Evolutionary conservation across 2,329 filamentous ascomycete genomes (phyloP).

Genomic region (Sporothrix humicola): DNA sequence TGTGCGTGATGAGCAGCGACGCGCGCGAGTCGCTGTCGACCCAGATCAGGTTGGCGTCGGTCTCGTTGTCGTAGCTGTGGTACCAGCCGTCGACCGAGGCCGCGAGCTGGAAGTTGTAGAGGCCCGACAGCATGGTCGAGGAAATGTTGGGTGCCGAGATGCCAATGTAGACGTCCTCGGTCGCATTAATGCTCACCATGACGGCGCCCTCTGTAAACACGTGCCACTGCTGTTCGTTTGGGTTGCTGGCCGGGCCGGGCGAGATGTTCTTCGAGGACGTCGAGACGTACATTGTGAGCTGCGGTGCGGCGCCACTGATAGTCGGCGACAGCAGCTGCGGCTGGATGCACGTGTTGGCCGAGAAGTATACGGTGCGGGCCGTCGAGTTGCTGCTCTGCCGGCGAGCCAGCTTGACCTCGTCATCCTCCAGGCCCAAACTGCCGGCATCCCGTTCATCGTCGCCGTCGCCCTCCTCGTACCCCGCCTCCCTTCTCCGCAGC

Average conservation of each 20-base stretch:
- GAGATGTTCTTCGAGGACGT: conserved; percentile 65
- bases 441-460: conserved; percentile 23
- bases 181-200: conserved; percentile 65
- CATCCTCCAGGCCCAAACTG: conserved; percentile 31
- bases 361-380: conserved; percentile 71
- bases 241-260: conserved; percentile 65
- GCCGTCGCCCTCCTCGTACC: conserved; percentile 37
- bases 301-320: conserved; percentile 61
- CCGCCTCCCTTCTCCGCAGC: conserved; percentile 39
- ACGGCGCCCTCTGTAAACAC: conserved; percentile 72
- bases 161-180: conserved; percentile 74
- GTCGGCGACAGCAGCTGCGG: conserved; percentile 60
- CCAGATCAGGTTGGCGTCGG: conserved; percentile 68
- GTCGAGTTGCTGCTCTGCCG: conserved; percentile 40
- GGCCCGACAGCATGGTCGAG: conserved; percentile 61
- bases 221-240: conserved; percentile 52
- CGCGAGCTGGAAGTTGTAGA: conserved; percentile 81
- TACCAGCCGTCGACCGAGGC: conserved; percentile 81
- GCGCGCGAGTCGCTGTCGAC: conserved; percentile 84
- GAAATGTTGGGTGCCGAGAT: conserved; percentile 73
- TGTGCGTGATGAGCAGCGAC: conserved; percentile 78
- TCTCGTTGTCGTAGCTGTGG: conserved; percentile 64
- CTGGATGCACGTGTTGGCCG: conserved; percentile 84
- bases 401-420: conserved; percentile 36
- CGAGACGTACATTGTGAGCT: conserved; percentile 80